Base-by-base conservation (phyloP, 108 stramenopile genomes). In the Pseudonitzschia multiseries region DNA sequence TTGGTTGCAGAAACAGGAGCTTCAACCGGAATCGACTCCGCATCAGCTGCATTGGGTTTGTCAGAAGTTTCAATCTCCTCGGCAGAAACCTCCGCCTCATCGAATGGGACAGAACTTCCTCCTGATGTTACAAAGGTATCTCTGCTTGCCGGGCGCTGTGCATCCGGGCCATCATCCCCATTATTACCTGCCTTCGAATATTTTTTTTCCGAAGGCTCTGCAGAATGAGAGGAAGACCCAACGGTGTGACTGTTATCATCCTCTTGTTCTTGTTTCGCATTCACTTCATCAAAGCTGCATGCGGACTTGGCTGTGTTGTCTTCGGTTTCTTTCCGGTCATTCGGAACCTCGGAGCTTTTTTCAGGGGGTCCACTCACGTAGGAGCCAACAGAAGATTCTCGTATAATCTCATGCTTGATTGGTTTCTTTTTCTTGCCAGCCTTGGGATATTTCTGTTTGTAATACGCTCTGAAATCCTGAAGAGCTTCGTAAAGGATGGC, bases 401-500 rank as follows among this genome's bases (percentile, higher is more conserved):
- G n/a, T n/a, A n/a, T n/a, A n/a, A n/a, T n/a, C n/a, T 14, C n/a
- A n/a, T 57, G 31, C 54, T 48, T 36, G 27, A 60, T 50, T 20
- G 46, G 8, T 26, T 63, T 21, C 29, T 51, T 54, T 40, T 70
- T 53, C 0, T 67, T 56, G 54, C 59, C 63, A 12, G 46, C 61
- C 33, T 72, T 73, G 41, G 78, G 78, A 63, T 68, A 69, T 46
- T 79, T 62, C 27, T 50, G 50, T 69, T 79, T 79, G 78, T 79
- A 79, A 61, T 73, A 79, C 22, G 42, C 56, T n/a, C 78, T 65
- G 33, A 79, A 79, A 51, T 79, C 80, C 72, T 81, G 74, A 69
- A 90, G 72, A 0, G 89, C 85, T 29, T 83, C 80, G 61, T 86
- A 90, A 51, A 90, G 66, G 26, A 90, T 60, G 21, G 86, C 76